Percentiles rank a stretch among this genome's conserved stretches.
These are phyloP conservation scores for Hebeloma cylindrosporum DNA, from an alignment of 768 basidiomycete genomes.

Conservation along the genomic window DNA sequence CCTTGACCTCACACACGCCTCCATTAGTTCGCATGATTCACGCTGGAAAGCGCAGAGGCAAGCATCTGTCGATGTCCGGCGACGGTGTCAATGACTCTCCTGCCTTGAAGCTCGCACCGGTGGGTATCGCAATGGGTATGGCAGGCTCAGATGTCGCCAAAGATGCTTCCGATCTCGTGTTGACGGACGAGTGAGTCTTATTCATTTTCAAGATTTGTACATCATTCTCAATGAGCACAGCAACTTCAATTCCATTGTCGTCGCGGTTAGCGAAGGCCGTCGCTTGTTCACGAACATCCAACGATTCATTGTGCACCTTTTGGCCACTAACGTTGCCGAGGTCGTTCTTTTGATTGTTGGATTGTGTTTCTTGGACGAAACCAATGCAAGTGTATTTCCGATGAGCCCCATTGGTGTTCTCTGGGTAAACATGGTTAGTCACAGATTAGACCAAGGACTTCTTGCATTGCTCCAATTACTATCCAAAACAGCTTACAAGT, in stretches of 20 bases:
- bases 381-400: conserved; percentile 52
- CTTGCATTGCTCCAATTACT: not conserved
- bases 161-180: conserved; percentile 54
- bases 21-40: conserved; percentile 50
- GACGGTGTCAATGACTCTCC: conserved; percentile 63
- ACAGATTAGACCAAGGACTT: not conserved
- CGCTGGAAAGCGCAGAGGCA: conserved; percentile 53
- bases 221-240: conserved; percentile 15
- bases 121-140: conserved; percentile 61
- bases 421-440: conserved; percentile 50
- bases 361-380: conserved; percentile 52
- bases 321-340: conserved; percentile 55
- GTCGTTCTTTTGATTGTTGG: conserved; percentile 55
- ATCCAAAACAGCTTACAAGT: conserved; percentile 32
- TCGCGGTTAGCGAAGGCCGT: conserved; percentile 56
- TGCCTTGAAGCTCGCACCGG: conserved; percentile 52
- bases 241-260: conserved; percentile 62
- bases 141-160: conserved; percentile 56
- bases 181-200: conserved; percentile 49
- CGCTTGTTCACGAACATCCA: conserved; percentile 59
- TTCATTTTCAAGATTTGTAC: not conserved
- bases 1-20: not conserved
- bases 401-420: conserved; percentile 53
- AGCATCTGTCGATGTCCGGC: conserved; percentile 56
- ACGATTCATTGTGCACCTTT: conserved; percentile 54